Evolutionary conservation across 257 asterid species (phyloP).

Genomic region (Voacanga thouarsii): DNA sequence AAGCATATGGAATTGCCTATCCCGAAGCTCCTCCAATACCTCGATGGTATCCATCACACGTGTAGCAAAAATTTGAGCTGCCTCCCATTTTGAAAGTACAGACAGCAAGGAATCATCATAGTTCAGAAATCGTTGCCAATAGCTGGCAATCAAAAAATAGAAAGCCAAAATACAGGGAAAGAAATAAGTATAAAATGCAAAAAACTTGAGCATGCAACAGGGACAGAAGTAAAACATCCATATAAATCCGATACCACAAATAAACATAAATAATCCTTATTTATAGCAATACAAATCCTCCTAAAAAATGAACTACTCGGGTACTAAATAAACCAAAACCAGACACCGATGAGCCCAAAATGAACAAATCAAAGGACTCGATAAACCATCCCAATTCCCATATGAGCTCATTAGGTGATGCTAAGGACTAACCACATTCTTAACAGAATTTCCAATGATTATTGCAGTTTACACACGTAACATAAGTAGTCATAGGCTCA

Average conservation of each 20-base stretch:
- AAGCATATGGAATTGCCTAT: background rate
- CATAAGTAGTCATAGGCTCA: slow-evolving; percentile 95
- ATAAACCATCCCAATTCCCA: background rate
- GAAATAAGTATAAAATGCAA: background rate
- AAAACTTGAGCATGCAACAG: background rate
- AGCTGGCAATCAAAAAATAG: background rate
- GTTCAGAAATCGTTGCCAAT: background rate
- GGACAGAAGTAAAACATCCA: background rate
- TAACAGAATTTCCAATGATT: slow-evolving; percentile 90
- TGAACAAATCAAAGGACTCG: background rate
- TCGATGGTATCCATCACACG: background rate
- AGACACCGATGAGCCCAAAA: background rate
- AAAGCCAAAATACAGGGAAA: background rate
- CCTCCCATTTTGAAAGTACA: background rate
- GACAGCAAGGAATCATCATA: background rate
- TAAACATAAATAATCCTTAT: background rate
- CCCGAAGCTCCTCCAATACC: background rate
- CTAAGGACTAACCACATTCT: background rate
- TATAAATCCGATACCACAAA: background rate
- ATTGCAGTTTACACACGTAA: slow-evolving; percentile 83
- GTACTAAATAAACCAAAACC: background rate
- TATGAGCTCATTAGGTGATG: background rate
- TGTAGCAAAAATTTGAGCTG: background rate
- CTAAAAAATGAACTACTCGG: background rate
- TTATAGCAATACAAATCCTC: background rate